Percentiles rank a stretch among this genome's conserved stretches.
phyloP scores from a whole-genome alignment of 108 stramenopile genomes.

The Nitzschia putrida region DNA sequence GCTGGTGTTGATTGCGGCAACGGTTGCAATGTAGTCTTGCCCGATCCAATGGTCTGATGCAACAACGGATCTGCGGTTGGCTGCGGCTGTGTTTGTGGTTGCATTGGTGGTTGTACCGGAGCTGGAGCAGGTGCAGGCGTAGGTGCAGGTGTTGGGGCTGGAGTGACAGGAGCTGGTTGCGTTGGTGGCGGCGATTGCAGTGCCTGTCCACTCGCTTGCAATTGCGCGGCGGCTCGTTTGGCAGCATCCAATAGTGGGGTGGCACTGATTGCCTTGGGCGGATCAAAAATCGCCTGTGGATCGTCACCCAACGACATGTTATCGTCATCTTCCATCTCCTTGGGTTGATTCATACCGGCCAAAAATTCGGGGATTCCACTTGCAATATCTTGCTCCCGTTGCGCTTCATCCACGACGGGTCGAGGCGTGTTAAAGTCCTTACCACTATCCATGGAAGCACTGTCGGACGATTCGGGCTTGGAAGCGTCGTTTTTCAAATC shows the following conservation, averaged over 20 bases:
- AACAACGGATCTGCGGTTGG: too few relatives aligned
- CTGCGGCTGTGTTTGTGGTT: not conserved
- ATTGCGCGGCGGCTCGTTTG: not conserved
- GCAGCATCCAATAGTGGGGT: conserved; percentile 3
- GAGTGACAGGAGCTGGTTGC: not conserved
- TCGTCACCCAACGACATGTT: conserved; percentile 11
- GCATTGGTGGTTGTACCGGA: not conserved
- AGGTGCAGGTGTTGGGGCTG: not conserved
- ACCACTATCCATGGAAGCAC: conserved; percentile 2
- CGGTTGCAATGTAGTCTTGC: too few relatives aligned
- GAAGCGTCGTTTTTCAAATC: not conserved
- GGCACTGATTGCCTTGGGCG: not conserved
- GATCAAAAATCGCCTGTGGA: conserved; percentile 16
- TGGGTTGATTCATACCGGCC: conserved; percentile 17
- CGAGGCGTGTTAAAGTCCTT: not conserved
- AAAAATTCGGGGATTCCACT: not conserved
- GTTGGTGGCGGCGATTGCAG: not conserved
- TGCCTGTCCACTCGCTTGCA: not conserved
- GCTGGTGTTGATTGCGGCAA: too few relatives aligned
- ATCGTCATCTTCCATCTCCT: conserved; percentile 1
- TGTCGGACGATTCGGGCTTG: not conserved
- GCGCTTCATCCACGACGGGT: not conserved
- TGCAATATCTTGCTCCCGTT: not conserved
- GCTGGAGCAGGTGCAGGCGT: not conserved
- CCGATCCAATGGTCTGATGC: too few relatives aligned